These are phyloP conservation scores for Hyphodiscus hymeniophilus DNA, from an alignment of 495 filamentous ascomycete species.

Conservation along the genomic window DNA sequence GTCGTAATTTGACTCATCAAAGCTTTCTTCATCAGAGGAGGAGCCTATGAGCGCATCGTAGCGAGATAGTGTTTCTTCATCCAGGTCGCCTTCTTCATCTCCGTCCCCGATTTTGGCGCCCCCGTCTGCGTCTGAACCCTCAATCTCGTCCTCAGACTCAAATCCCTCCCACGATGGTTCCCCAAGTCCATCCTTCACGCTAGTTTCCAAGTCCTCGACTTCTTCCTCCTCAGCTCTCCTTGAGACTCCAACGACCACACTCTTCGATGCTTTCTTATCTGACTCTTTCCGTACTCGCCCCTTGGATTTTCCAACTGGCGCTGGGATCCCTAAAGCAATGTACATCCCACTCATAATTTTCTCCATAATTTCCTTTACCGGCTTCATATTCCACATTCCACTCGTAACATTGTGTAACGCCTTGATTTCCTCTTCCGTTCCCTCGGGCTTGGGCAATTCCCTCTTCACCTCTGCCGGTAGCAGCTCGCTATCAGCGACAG, in stretches of 20 bases:
- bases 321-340: slow-evolving; percentile 47
- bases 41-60: slow-evolving; percentile 30
- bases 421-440: slow-evolving; percentile 34
- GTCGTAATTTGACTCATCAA: slow-evolving; percentile 18
- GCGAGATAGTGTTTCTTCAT: slow-evolving; percentile 27
- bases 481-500: slow-evolving; percentile 44
- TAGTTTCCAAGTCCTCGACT: slow-evolving; percentile 13
- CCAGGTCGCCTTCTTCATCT: slow-evolving; percentile 21
- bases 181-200: slow-evolving; percentile 1
- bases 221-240: slow-evolving; percentile 17
- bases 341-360: slow-evolving; percentile 55
- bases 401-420: slow-evolving; percentile 67
- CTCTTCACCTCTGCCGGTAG: slow-evolving; percentile 41
- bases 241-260: neutral
- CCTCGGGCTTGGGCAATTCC: slow-evolving; percentile 36
- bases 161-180: slow-evolving; percentile 21
- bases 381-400: slow-evolving; percentile 66
- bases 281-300: slow-evolving; percentile 22
- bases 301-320: slow-evolving; percentile 18
- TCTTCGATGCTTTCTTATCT: slow-evolving; percentile 11
- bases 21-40: slow-evolving; percentile 21
- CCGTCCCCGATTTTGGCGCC: slow-evolving; percentile 10
- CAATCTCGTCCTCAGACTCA: slow-evolving; percentile 6
- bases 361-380: slow-evolving; percentile 60
- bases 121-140: slow-evolving; percentile 8